Conservation (phyloP, 2,329 filamentous ascomycete genomes). For the Ophiosphaerella narmari region DNA sequence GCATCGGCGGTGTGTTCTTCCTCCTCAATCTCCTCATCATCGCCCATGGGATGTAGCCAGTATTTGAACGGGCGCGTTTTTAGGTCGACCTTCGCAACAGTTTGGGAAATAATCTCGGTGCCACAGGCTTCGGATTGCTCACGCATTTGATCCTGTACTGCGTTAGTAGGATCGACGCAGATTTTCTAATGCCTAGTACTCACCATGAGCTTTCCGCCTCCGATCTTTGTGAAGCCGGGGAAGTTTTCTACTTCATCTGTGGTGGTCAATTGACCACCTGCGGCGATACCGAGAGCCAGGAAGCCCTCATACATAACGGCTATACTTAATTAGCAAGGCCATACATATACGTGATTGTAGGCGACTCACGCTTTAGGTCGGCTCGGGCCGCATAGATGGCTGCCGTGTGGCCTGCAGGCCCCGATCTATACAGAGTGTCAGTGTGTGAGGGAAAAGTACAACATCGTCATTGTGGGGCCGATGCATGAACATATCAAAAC, state of each 20-base stretch:
- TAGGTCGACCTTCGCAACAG: slow-evolving; percentile 85
- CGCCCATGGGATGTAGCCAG: slow-evolving; percentile 75
- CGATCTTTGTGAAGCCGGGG: slow-evolving; percentile 90
- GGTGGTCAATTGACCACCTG: slow-evolving; percentile 95
- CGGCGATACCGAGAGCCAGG: slow-evolving; percentile 94
- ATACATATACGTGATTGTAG: too few relatives aligned
- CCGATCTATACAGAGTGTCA: slow-evolving; percentile 67
- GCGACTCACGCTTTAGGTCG: slow-evolving; percentile 77
- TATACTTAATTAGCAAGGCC: slow-evolving; percentile 39
- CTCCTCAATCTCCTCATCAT: slow-evolving; percentile 71
- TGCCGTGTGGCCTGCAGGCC: slow-evolving; percentile 95
- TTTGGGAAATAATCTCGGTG: slow-evolving; percentile 91
- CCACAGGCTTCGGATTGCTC: slow-evolving; percentile 89
- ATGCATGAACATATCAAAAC: slow-evolving; percentile 12
- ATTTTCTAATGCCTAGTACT: slow-evolving; percentile 19
- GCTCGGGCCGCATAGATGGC: slow-evolving; percentile 95
- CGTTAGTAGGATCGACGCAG: slow-evolving; percentile 14
- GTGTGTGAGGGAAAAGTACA: slow-evolving; percentile 28
- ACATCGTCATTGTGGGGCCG: slow-evolving; percentile 10
- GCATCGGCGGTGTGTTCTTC: slow-evolving; percentile 84
- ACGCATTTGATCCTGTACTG: slow-evolving; percentile 77
- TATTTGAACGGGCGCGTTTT: slow-evolving; percentile 84
- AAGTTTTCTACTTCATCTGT: slow-evolving; percentile 99
- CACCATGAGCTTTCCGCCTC: slow-evolving; percentile 85
- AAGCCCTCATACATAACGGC: slow-evolving; percentile 97